Percentiles rank a stretch among this genome's conserved stretches.
Conservation (phyloP, 2,329 filamentous ascomycete species). For the Aureobasidium sp. region DNA sequence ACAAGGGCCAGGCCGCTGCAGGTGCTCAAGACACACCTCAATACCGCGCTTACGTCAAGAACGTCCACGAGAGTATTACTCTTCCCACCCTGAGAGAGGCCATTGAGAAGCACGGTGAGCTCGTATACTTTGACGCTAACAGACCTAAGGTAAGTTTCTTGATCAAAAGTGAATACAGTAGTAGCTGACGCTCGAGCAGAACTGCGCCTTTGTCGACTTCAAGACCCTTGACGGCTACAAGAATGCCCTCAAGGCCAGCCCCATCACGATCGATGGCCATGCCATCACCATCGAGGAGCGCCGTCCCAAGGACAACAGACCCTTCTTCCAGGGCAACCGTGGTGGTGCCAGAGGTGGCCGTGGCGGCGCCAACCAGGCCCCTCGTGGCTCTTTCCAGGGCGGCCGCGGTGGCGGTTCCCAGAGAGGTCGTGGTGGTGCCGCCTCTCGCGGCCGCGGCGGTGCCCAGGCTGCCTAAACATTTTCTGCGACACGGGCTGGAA, state of each 20-base stretch:
- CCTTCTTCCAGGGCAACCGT: slow-evolving; percentile 29
- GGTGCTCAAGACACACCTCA: slow-evolving; percentile 69
- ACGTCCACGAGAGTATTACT: slow-evolving; percentile 83
- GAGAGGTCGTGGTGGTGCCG: slow-evolving; percentile 38
- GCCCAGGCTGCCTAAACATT: slow-evolving; percentile 20
- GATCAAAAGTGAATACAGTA: not conserved
- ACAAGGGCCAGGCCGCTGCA: slow-evolving; percentile 57
- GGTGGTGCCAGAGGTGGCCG: slow-evolving; percentile 35
- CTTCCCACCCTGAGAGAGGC: slow-evolving; percentile 62
- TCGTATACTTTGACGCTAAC: slow-evolving; percentile 58
- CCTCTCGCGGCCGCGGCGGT: slow-evolving; percentile 23
- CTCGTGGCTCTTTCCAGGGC: slow-evolving; percentile 62
- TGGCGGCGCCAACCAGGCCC: slow-evolving; percentile 33
- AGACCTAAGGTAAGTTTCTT: slow-evolving; percentile 60
- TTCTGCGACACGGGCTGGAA: not conserved
- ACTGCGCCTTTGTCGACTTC: slow-evolving; percentile 96
- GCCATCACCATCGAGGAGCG: slow-evolving; percentile 84
- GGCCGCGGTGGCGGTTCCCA: slow-evolving; percentile 52
- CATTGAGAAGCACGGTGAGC: slow-evolving; percentile 61
- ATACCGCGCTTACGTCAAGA: slow-evolving; percentile 86
- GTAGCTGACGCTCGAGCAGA: slow-evolving; percentile 46
- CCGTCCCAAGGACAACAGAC: slow-evolving; percentile 48
- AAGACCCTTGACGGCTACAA: slow-evolving; percentile 72
- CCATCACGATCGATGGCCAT: slow-evolving; percentile 75
- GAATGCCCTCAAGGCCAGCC: slow-evolving; percentile 75